Percentiles rank a stretch among this genome's conserved stretches.
These are phyloP conservation scores for Yarrowia galli DNA, from an alignment of 1,139 yeast species.

Conservation along the genomic window DNA sequence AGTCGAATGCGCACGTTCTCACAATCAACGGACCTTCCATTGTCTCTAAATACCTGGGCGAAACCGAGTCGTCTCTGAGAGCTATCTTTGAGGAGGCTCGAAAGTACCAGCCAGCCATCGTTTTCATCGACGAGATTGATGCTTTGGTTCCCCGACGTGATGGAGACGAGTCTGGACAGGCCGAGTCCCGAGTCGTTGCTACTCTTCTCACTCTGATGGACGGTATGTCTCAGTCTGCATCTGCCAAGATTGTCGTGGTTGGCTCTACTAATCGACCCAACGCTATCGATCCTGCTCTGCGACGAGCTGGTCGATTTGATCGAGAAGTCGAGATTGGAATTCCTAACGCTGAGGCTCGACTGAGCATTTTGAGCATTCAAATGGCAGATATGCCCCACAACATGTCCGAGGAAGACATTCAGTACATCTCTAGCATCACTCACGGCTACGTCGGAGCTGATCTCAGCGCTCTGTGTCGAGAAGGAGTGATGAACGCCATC, in stretches of 20 bases:
- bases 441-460: slow-evolving; percentile 99
- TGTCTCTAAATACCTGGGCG: slow-evolving; percentile 91
- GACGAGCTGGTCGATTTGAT: slow-evolving; percentile 94
- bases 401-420: slow-evolving; percentile 62
- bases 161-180: slow-evolving; percentile 83
- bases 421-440: slow-evolving; percentile 71
- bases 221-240: slow-evolving; percentile 66
- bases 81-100: slow-evolving; percentile 86
- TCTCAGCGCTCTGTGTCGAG: slow-evolving; percentile 83
- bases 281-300: slow-evolving; percentile 79
- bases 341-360: slow-evolving; percentile 94
- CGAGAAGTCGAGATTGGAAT: slow-evolving; percentile 97
- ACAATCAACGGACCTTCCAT: slow-evolving; percentile 91
- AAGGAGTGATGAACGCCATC: slow-evolving; percentile 85
- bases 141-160: slow-evolving; percentile 84
- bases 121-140: slow-evolving; percentile 91
- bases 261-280: slow-evolving; percentile 88
- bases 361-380: slow-evolving; percentile 76
- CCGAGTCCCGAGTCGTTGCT: slow-evolving; percentile 88
- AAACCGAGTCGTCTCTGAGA: slow-evolving; percentile 83
- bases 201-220: slow-evolving; percentile 89
- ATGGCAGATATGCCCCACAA: slow-evolving; percentile 70
- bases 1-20: slow-evolving; percentile 75
- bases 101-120: slow-evolving; percentile 81
- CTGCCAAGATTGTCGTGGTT: slow-evolving; percentile 73